Base-by-base conservation (phyloP, 2,329 filamentous ascomycete genomes). In the Colletotrichum siamense region DNA sequence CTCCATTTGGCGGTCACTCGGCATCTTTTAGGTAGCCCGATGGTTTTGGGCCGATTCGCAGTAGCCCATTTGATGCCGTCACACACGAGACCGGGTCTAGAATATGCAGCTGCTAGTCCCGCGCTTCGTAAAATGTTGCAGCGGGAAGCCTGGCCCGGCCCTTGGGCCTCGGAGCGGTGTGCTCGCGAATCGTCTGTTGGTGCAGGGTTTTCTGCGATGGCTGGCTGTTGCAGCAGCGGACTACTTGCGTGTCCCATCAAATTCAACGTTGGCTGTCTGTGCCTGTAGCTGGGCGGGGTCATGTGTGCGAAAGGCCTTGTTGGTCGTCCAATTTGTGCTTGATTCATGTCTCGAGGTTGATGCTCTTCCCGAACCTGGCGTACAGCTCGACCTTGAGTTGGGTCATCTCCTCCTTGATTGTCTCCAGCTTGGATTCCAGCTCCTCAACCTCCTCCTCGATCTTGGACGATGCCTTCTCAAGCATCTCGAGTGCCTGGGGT, bases 361-460 rank as follows among this genome's bases (percentile, higher is more conserved):
- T 99, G 84, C 96, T 98, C 85, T 95, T 93, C 72, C 97, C 97
- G 86, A 99, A 99, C 77, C 98, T 92, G 39, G 96, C 96, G 86
- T 99, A 99, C 77, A 99, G 88, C 77, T 95, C 93, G 75, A 98
- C 94, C 89, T 99, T 99, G 79, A 99, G 89, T 84, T 94, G 90
- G 78, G 92, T 91, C 95, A 99, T 96, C 83, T 98, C 95, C 79
- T 98, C 96, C 72, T 94, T 93, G 69, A 98, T 90, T 4, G 89
- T 89, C 71, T 91, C 88, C 52, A 99, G 86, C 82, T 94, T 94
- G 69, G 95, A 94, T 85, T 98, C 96, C 71, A 98, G 87, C 76
- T 87, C 89, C 24, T 90, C 89, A 18, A 98, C 94, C 71, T 98
- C 95, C 78, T 92, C 88, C 79, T 98, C 95, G 78, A 98, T 92